Conservation (phyloP, 768 basidiomycete genomes). For the Asterophora parasitica region DNA sequence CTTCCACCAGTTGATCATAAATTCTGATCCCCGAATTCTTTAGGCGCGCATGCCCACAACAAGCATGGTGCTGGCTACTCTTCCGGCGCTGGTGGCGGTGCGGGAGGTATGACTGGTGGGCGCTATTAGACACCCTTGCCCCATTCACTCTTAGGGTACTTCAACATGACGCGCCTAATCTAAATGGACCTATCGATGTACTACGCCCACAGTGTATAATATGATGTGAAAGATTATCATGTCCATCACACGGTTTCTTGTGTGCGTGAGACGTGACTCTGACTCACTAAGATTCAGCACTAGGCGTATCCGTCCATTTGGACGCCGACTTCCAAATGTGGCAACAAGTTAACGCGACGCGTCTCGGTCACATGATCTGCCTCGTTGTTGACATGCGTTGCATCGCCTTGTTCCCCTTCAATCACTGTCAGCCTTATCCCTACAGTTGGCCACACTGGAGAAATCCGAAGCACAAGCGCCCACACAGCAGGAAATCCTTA, state of each 20-base stretch:
- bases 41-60: slow-evolving; percentile 26
- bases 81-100: not conserved
- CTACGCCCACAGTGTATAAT: too few relatives aligned
- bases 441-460: too few relatives aligned
- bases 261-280: not conserved
- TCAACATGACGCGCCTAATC: not conserved
- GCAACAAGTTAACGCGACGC: not conserved
- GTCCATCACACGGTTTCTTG: not conserved
- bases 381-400: not conserved
- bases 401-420: too few relatives aligned
- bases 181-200: too few relatives aligned
- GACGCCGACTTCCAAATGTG: not conserved
- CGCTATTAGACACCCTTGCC: too few relatives aligned
- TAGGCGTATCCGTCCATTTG: not conserved
- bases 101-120: not conserved
- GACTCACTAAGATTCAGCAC: too few relatives aligned
- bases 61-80: slow-evolving; percentile 20
- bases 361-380: not conserved
- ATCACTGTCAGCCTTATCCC: too few relatives aligned
- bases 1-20: not conserved
- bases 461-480: not conserved
- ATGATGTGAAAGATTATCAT: too few relatives aligned
- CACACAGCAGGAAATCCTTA: not conserved
- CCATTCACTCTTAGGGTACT: too few relatives aligned
- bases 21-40: not conserved